Percentiles rank a stretch among this genome's conserved stretches.
These are phyloP conservation scores for Penicillium bialowiezense DNA, from an alignment of 495 filamentous ascomycete species.

Conservation along the genomic window DNA sequence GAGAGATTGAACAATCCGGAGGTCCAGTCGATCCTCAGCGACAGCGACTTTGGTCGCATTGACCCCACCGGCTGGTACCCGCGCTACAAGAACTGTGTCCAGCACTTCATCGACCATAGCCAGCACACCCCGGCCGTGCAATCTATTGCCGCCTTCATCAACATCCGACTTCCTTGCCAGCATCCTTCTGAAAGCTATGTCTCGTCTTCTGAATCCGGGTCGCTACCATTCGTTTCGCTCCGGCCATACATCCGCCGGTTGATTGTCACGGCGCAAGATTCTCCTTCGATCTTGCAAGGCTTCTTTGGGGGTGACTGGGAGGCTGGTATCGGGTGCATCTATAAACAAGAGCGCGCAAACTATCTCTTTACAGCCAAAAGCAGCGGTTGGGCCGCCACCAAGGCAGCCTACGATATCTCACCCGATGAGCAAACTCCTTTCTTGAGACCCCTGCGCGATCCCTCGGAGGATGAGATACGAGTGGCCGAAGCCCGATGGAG, in stretches of 20 bases:
- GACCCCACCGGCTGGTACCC: slow-evolving; percentile 91
- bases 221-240: slow-evolving; percentile 57
- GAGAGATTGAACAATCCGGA: slow-evolving; percentile 14
- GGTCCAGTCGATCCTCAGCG: slow-evolving; percentile 11
- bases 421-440: slow-evolving; percentile 81
- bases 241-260: slow-evolving; percentile 87
- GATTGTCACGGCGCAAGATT: slow-evolving; percentile 84
- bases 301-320: slow-evolving; percentile 90
- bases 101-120: slow-evolving; percentile 82
- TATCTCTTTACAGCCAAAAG: slow-evolving; percentile 96
- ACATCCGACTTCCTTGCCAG: slow-evolving; percentile 60
- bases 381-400: slow-evolving; percentile 81
- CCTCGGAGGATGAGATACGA: slow-evolving; percentile 75
- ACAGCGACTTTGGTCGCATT: slow-evolving; percentile 38
- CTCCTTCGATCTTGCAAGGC: slow-evolving; percentile 69
- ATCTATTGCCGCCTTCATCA: slow-evolving; percentile 85
- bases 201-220: slow-evolving; percentile 3
- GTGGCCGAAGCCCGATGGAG: slow-evolving; percentile 78
- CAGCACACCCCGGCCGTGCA: slow-evolving; percentile 79
- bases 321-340: slow-evolving; percentile 70
- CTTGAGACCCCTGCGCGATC: slow-evolving; percentile 69
- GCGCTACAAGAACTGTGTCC: slow-evolving; percentile 78
- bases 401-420: slow-evolving; percentile 80
- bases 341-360: slow-evolving; percentile 84
- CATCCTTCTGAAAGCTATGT: slow-evolving; percentile 15